phyloP scores from a whole-genome alignment of 345 rosid species.

The Brassica nigra region DNA sequence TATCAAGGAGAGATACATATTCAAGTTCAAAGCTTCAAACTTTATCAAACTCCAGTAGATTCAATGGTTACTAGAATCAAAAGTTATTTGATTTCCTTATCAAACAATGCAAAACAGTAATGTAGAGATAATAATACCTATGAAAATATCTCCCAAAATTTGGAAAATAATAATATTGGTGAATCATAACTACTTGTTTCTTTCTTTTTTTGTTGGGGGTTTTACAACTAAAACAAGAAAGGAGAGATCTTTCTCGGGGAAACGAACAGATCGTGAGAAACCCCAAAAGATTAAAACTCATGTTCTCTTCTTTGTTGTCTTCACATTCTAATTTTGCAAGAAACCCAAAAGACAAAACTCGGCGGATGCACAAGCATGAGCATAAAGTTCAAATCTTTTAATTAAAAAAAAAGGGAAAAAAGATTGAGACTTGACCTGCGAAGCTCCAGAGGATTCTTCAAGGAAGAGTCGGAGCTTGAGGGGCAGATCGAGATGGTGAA shows the following conservation, averaged over 20 bases:
- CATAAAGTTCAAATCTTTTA: neutral
- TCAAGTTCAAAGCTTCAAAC: constrained; percentile 25
- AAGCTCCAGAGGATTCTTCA: neutral
- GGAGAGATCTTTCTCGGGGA: constrained; percentile 3
- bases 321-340: neutral
- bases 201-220: constrained; percentile 3
- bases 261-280: constrained; percentile 35
- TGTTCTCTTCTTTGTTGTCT: neutral
- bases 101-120: constrained; percentile 7
- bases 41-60: constrained; percentile 18
- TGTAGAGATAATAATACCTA: constrained; percentile 5
- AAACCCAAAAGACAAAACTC: neutral
- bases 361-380: constrained; percentile 20
- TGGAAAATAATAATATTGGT: constrained; percentile 5
- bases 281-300: constrained; percentile 16
- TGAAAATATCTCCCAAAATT: constrained; percentile 16
- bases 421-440: constrained; percentile 13
- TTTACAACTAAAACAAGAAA: neutral
- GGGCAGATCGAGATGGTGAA: constrained; percentile 37
- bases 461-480: constrained; percentile 12
- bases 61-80: constrained; percentile 31
- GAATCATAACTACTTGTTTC: constrained; percentile 17
- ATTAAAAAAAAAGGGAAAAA: neutral
- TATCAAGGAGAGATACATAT: constrained; percentile 24
- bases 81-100: constrained; percentile 38